Conservation (phyloP, 164 flowering plant species). For the Euptelea pleiosperma region DNA sequence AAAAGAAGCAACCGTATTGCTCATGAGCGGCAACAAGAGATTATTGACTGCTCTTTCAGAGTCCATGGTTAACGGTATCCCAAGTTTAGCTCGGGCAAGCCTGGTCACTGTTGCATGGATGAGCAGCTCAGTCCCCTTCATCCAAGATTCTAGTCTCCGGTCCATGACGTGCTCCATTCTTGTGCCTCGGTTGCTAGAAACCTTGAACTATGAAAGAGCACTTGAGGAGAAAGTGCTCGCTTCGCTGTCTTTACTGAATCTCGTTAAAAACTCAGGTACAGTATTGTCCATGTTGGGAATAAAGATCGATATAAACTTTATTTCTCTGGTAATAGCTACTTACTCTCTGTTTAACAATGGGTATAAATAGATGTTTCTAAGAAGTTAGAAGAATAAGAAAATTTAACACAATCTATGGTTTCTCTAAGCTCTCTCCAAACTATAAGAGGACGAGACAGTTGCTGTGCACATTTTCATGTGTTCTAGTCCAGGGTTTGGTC, state of each 20-base stretch:
- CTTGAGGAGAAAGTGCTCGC: slow-evolving; percentile 55
- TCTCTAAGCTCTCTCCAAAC: background rate
- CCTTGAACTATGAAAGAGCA: slow-evolving; percentile 31
- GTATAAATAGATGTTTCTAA: background rate
- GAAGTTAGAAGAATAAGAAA: background rate
- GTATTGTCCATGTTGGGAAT: no score
- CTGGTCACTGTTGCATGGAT: slow-evolving; percentile 62
- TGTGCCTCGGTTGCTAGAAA: slow-evolving; percentile 35
- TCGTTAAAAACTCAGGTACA: slow-evolving; percentile 50
- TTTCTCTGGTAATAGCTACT: background rate
- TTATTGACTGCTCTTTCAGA: slow-evolving; percentile 46
- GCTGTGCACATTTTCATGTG: no score
- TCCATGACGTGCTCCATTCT: slow-evolving; percentile 38
- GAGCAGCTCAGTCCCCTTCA: slow-evolving; percentile 29
- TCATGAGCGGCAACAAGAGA: slow-evolving; percentile 39
- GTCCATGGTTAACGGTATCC: slow-evolving; percentile 43
- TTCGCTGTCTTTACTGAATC: slow-evolving; percentile 42
- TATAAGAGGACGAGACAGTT: no score
- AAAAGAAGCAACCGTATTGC: slow-evolving; percentile 40
- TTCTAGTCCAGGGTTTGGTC: no score
- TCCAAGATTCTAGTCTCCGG: slow-evolving; percentile 27
- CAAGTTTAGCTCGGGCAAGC: slow-evolving; percentile 53
- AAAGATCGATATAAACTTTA: no score
- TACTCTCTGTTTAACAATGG: background rate
- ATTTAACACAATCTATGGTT: background rate